Conservation (phyloP, 148 eudicot genomes). For the Fagopyrum homotropicum region DNA sequence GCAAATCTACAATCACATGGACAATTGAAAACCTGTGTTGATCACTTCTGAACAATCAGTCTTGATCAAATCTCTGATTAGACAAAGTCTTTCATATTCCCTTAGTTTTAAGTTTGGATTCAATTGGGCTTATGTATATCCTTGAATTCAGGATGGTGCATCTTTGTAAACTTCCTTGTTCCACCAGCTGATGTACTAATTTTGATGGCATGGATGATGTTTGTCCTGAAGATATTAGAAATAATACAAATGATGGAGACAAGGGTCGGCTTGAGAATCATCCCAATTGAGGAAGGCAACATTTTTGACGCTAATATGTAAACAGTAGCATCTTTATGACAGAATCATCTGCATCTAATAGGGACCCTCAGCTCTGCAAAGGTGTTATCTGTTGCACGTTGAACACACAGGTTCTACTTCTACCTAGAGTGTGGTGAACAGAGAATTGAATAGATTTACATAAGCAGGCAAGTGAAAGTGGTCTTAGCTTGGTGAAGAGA, state of each 20-base stretch:
- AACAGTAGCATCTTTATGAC: too few relatives aligned
- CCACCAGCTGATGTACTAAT: constrained; percentile 34
- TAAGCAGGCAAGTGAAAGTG: constrained; percentile 22
- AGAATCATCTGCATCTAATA: constrained; percentile 25
- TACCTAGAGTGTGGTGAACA: too few relatives aligned
- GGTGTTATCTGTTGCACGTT: constrained; percentile 48
- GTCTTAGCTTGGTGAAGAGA: constrained; percentile 25
- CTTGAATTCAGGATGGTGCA: constrained; percentile 57
- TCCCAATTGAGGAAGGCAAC: constrained; percentile 23
- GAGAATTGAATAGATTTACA: too few relatives aligned
- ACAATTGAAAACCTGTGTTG: not conserved
- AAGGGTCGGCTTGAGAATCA: constrained; percentile 25
- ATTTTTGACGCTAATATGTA: constrained; percentile 26
- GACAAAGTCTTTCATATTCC: not conserved
- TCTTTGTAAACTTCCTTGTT: constrained; percentile 51
- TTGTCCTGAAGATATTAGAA: constrained; percentile 22
- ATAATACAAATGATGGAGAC: constrained; percentile 17
- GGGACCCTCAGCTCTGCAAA: constrained; percentile 23
- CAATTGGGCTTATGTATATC: constrained; percentile 1
- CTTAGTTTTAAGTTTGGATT: not conserved
- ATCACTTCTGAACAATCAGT: not conserved
- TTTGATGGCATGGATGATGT: constrained; percentile 22
- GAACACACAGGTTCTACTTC: too few relatives aligned
- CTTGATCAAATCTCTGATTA: not conserved
- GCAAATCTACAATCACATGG: not conserved